Evolutionary conservation across 352 stramenopile species (phyloP).

Genomic region (Phytophthora kernoviae): DNA sequence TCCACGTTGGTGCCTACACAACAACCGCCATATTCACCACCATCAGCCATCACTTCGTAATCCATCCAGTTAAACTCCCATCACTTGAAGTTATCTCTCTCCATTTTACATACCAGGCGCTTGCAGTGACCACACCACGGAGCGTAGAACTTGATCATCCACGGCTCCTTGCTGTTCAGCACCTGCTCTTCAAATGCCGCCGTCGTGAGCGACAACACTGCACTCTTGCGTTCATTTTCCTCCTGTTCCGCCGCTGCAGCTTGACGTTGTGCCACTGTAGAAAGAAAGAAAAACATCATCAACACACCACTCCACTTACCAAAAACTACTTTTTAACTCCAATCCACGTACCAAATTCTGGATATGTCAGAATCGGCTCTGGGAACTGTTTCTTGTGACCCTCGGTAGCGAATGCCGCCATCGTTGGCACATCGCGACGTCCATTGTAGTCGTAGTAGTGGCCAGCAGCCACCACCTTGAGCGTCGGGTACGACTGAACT

Average conservation of each 20-base stretch:
- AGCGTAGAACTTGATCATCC: conserved; percentile 86
- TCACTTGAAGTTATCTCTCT: neutral
- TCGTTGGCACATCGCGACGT: conserved; percentile 54
- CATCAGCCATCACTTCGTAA: neutral
- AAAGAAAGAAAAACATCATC: neutral
- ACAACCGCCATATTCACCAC: neutral
- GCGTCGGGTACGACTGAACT: conserved; percentile 81
- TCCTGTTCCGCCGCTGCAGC: conserved; percentile 47
- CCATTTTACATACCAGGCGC: conserved; percentile 51
- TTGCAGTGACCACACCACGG: conserved; percentile 85
- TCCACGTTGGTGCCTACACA: conserved; percentile 57
- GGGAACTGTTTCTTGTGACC: conserved; percentile 79
- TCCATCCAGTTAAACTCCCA: neutral
- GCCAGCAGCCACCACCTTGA: conserved; percentile 71
- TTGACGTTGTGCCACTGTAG: conserved; percentile 38
- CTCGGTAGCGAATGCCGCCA: conserved; percentile 55
- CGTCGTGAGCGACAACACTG: conserved; percentile 59
- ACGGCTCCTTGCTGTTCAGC: conserved; percentile 61
- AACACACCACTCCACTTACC: neutral
- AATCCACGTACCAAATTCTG: conserved; percentile 54
- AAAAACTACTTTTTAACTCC: neutral
- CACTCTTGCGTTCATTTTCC: conserved; percentile 57
- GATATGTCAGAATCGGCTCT: conserved; percentile 58
- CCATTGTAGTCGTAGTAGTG: conserved; percentile 78
- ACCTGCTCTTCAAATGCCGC: conserved; percentile 63